Evolutionary conservation across 129 eudicot genomes (phyloP).

Genomic region (Flaveria robusta): DNA sequence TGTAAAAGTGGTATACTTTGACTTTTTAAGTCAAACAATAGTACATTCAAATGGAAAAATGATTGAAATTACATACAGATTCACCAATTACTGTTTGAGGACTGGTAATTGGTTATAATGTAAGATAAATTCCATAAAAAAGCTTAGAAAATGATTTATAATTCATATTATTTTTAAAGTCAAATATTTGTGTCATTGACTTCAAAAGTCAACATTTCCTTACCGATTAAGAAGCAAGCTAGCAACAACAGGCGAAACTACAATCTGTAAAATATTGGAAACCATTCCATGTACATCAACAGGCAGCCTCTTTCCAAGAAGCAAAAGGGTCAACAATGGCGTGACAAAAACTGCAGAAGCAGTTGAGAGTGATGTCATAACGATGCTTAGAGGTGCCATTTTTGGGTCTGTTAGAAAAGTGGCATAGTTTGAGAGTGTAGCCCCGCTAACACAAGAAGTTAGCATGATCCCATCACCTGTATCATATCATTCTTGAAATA

Average conservation of each 20-base stretch:
- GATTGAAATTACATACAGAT: no score
- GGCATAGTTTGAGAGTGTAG: slow-evolving; percentile 92
- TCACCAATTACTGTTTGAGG: neutral
- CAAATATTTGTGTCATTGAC: neutral
- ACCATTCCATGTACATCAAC: slow-evolving; percentile 90
- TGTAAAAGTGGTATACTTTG: slow-evolving; percentile 1
- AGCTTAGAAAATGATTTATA: neutral
- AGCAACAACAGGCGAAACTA: slow-evolving; percentile 70
- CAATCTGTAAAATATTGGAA: slow-evolving; percentile 76
- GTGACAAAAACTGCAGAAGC: slow-evolving; percentile 77
- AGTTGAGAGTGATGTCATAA: slow-evolving; percentile 85
- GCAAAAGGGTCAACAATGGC: slow-evolving; percentile 68
- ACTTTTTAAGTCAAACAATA: slow-evolving; percentile 21
- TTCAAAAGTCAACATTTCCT: neutral
- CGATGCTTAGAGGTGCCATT: slow-evolving; percentile 92
- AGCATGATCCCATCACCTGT: slow-evolving; percentile 88
- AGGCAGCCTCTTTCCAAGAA: slow-evolving; percentile 73
- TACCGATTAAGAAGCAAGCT: slow-evolving; percentile 80
- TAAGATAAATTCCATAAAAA: neutral
- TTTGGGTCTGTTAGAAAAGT: slow-evolving; percentile 74
- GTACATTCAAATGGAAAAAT: neutral
- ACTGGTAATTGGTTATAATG: neutral
- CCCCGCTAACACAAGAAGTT: slow-evolving; percentile 87
- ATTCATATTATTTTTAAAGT: neutral
- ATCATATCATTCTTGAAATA: neutral